Percentiles rank a stretch among this genome's conserved stretches.
Evolutionary conservation across 139 green algal species (phyloP).

Genomic region (Yamagishiella unicocca): DNA sequence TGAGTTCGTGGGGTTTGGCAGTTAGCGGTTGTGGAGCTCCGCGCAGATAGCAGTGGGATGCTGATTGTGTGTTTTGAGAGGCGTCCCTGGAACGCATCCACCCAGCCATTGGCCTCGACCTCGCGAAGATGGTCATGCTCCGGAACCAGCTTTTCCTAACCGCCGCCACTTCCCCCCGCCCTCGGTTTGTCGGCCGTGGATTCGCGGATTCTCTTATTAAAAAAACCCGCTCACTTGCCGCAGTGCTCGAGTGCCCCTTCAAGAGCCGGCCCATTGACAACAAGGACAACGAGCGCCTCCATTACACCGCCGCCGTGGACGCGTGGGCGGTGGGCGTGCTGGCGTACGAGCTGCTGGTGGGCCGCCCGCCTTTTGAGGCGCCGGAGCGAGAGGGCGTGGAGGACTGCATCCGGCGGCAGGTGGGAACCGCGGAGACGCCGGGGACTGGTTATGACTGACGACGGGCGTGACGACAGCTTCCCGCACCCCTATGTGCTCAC

Average conservation of each 20-base stretch:
- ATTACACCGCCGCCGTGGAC: conserved; percentile 71
- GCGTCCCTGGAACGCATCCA: no score
- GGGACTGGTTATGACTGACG: no score
- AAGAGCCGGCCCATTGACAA: conserved; percentile 79
- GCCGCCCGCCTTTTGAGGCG: conserved; percentile 58
- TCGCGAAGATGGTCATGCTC: no score
- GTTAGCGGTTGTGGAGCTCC: neutral
- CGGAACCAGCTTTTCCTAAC: no score
- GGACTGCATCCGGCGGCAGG: conserved; percentile 72
- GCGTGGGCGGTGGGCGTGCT: conserved; percentile 59
- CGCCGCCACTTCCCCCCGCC: no score
- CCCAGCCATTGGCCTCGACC: no score
- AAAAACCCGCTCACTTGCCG: no score
- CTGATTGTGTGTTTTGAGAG: no score
- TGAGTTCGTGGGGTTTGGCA: neutral
- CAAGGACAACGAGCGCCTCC: conserved; percentile 71
- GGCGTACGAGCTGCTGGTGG: conserved; percentile 62
- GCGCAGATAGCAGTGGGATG: neutral
- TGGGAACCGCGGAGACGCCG: neutral
- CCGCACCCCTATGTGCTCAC: no score
- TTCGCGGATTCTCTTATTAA: no score
- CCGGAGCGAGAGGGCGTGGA: conserved; percentile 66
- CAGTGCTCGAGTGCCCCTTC: conserved; percentile 76
- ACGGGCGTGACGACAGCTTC: no score
- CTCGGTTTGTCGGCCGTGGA: no score